Percentiles rank a stretch among this genome's conserved stretches.
Evolutionary conservation across 2,329 filamentous ascomycete species (phyloP).

Genomic region (Furcasterigmium furcatum): DNA sequence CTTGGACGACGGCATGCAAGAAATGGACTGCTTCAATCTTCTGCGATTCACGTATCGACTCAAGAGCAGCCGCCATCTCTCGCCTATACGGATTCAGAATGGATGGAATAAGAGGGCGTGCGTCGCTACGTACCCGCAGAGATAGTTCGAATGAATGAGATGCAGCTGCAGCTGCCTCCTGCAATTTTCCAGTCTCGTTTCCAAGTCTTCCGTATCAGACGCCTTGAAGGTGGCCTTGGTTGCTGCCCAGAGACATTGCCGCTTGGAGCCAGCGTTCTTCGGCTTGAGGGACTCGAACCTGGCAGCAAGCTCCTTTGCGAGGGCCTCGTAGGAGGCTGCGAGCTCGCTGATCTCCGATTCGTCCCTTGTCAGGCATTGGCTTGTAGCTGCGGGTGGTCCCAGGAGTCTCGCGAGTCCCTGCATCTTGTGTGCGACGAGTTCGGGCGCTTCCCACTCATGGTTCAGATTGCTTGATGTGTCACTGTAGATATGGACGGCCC

Average conservation of each 20-base stretch:
- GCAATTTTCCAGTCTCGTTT: constrained; percentile 8
- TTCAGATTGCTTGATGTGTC: constrained; percentile 40
- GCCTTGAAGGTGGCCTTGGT: constrained; percentile 9
- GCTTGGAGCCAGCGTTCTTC: constrained; percentile 7
- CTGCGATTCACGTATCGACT: not conserved
- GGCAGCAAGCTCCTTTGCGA: constrained; percentile 4
- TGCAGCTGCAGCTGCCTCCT: constrained; percentile 3
- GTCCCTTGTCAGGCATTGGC: constrained; percentile 4
- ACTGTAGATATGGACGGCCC: constrained; percentile 41
- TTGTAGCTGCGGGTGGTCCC: not conserved
- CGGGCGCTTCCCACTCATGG: constrained; percentile 7
- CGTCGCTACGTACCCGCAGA: not conserved
- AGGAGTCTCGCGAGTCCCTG: not conserved
- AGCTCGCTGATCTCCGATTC: constrained; percentile 9
- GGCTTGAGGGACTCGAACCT: constrained; percentile 9
- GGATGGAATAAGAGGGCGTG: not conserved
- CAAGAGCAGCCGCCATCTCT: not conserved
- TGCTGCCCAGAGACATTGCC: constrained; percentile 8
- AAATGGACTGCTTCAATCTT: not conserved
- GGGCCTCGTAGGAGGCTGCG: constrained; percentile 3
- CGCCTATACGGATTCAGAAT: not conserved
- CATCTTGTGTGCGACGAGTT: constrained; percentile 3
- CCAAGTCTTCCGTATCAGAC: constrained; percentile 7
- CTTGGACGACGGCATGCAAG: not conserved
- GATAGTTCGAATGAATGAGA: not conserved